Percentiles rank a stretch among this genome's conserved stretches.
These are phyloP conservation scores for Tilletia horrida DNA, from an alignment of 1,284 basidiomycete genomes.

Conservation along the genomic window DNA sequence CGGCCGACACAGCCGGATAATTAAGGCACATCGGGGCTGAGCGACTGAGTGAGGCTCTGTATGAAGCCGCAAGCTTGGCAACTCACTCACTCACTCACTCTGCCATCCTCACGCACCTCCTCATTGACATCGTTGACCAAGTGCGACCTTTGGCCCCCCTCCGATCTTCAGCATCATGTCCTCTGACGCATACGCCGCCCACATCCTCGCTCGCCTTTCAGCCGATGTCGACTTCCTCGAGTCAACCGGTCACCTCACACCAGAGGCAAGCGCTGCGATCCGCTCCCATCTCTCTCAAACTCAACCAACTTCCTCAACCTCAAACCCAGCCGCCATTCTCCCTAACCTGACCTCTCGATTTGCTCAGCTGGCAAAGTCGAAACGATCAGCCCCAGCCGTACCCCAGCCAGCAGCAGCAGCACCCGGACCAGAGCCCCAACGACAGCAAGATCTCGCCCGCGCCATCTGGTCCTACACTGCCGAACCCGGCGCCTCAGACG, in stretches of 20 bases:
- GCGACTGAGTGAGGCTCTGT: too few relatives aligned
- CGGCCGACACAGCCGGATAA: too few relatives aligned
- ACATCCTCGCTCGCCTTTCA: slow-evolving; percentile 1
- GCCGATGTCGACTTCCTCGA: slow-evolving; percentile 15
- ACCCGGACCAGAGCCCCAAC: background rate
- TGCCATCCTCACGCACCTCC: background rate
- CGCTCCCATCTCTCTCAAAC: background rate
- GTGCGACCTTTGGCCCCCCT: background rate
- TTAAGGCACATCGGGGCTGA: too few relatives aligned
- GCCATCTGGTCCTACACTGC: slow-evolving; percentile 22
- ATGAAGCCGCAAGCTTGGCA: too few relatives aligned
- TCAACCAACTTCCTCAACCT: background rate
- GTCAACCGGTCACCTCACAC: slow-evolving; percentile 3
- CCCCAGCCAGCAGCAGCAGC: background rate
- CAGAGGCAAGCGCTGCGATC: background rate
- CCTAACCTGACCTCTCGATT: background rate
- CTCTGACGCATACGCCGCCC: slow-evolving; percentile 6
- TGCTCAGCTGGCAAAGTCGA: background rate
- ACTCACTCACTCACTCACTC: too few relatives aligned
- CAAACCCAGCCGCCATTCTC: background rate
- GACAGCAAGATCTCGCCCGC: slow-evolving; percentile 1
- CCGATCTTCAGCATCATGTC: background rate
- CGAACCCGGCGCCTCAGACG: slow-evolving; percentile 16
- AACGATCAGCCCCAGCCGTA: background rate
- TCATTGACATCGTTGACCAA: background rate